A percentile compares a stretch with the other conserved stretches of the same genome.
Evolutionary conservation across 805 yeast species (phyloP).

Genomic region (Clavispora fructus): DNA sequence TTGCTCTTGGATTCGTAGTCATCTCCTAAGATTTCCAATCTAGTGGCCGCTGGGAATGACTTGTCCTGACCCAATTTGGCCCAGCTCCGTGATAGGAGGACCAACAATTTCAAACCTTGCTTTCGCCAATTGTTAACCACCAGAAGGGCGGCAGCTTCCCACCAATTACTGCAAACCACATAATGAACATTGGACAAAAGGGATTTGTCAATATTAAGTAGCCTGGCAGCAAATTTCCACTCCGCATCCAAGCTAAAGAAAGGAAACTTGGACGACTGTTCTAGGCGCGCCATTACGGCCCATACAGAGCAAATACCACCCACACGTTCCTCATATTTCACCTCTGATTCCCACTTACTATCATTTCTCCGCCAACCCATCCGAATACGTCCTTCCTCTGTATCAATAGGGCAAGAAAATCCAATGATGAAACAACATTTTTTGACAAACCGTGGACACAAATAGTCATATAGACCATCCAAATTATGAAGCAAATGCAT

Average conservation of each 20-base stretch:
- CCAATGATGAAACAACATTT: conserved; percentile 90
- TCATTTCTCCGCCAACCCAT: conserved; percentile 81
- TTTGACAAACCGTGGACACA: conserved; percentile 79
- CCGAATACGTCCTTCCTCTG: conserved; percentile 71
- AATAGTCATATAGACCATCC: conserved; percentile 48
- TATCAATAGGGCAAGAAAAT: conserved; percentile 64
- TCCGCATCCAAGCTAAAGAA: conserved; percentile 32
- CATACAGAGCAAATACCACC: conserved; percentile 82
- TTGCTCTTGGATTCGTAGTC: conserved; percentile 56
- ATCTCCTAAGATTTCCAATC: conserved; percentile 72
- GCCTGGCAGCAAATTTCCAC: conserved; percentile 74
- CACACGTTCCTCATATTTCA: conserved; percentile 76
- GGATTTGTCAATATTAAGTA: conserved; percentile 50
- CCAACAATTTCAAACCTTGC: conserved; percentile 65
- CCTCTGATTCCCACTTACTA: conserved; percentile 55
- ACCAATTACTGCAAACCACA: conserved; percentile 74
- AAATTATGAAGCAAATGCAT: conserved; percentile 43
- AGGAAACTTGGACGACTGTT: conserved; percentile 16
- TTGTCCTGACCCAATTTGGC: conserved; percentile 45
- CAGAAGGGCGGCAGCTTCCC: conserved; percentile 74
- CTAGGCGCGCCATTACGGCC: conserved; percentile 60
- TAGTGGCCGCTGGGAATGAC: conserved; percentile 70
- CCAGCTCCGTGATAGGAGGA: conserved; percentile 45
- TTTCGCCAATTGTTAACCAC: conserved; percentile 55
- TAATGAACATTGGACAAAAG: conserved; percentile 65